phyloP scores from a whole-genome alignment of 768 basidiomycete genomes.

The Kwoniella heveanensis region DNA sequence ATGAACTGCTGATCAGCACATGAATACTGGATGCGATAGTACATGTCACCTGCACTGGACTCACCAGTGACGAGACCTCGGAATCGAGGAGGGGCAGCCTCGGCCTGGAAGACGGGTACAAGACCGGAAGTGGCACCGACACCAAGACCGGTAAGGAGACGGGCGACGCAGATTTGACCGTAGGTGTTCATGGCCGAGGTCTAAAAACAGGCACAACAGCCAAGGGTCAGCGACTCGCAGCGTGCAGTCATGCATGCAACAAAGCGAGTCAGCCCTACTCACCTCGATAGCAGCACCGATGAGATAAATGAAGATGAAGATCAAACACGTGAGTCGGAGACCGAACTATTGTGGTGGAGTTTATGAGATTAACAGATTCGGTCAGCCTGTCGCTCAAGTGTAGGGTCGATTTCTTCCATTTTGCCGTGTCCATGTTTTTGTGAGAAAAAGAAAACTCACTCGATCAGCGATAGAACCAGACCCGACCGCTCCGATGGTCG shows the following conservation, averaged over 20 bases:
- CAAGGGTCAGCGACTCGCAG: neutral
- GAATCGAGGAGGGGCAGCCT: conserved; percentile 43
- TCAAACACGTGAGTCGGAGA: conserved; percentile 48
- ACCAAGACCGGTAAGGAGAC: conserved; percentile 50
- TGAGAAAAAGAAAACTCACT: conserved; percentile 21
- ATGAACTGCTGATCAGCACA: conserved; percentile 1
- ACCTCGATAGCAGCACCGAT: conserved; percentile 54
- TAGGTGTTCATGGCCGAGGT: conserved; percentile 49
- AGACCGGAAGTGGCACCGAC: conserved; percentile 51
- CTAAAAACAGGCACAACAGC: conserved; percentile 1
- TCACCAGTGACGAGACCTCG: conserved; percentile 46
- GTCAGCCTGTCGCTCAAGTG: neutral
- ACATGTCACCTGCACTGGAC: no score
- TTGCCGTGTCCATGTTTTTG: neutral
- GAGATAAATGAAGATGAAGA: conserved; percentile 51
- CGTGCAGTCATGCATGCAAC: neutral
- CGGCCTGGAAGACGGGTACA: conserved; percentile 49
- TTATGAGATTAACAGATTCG: conserved; percentile 3
- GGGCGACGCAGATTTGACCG: conserved; percentile 51
- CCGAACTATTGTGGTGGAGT: conserved; percentile 38
- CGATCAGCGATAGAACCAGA: conserved; percentile 41
- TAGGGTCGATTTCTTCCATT: neutral
- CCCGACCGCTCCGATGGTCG: conserved; percentile 52
- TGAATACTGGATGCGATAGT: no score
- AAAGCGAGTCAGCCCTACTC: conserved; percentile 5